Percentiles rank a stretch among this genome's conserved stretches.
These are phyloP conservation scores for Lycium ferocissimum DNA, from an alignment of 257 asterid genomes.

Conservation along the genomic window DNA sequence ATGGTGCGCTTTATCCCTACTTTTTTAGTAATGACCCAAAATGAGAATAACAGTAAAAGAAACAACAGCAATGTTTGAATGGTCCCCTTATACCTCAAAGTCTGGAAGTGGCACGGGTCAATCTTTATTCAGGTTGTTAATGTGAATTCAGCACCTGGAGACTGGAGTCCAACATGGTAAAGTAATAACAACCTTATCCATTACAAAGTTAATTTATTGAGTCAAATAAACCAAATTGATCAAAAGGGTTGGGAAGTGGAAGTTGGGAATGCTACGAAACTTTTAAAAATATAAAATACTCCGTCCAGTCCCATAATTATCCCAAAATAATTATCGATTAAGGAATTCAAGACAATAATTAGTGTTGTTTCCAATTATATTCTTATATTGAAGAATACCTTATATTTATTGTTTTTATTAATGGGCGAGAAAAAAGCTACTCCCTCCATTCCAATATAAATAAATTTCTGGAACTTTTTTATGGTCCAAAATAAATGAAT, in stretches of 20 bases:
- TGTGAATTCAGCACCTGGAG: neutral
- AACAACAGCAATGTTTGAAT: neutral
- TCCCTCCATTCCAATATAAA: no score
- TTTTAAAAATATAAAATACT: no score
- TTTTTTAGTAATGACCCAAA: neutral
- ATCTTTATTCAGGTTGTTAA: neutral
- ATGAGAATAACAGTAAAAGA: neutral
- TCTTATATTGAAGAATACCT: no score
- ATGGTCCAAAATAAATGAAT: no score
- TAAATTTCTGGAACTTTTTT: no score
- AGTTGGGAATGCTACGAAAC: neutral
- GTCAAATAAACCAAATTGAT: neutral
- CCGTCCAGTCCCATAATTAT: no score
- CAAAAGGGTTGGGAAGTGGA: neutral
- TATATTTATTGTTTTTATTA: no score
- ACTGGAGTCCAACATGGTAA: neutral
- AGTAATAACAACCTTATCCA: constrained; percentile 10
- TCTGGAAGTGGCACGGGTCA: neutral
- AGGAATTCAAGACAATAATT: no score
- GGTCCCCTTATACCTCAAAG: neutral
- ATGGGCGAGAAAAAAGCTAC: no score
- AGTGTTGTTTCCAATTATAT: no score
- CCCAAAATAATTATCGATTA: no score
- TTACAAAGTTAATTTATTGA: neutral
- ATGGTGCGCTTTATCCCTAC: no score